Conservation (phyloP, 768 basidiomycete genomes). For the Russula earlei region DNA sequence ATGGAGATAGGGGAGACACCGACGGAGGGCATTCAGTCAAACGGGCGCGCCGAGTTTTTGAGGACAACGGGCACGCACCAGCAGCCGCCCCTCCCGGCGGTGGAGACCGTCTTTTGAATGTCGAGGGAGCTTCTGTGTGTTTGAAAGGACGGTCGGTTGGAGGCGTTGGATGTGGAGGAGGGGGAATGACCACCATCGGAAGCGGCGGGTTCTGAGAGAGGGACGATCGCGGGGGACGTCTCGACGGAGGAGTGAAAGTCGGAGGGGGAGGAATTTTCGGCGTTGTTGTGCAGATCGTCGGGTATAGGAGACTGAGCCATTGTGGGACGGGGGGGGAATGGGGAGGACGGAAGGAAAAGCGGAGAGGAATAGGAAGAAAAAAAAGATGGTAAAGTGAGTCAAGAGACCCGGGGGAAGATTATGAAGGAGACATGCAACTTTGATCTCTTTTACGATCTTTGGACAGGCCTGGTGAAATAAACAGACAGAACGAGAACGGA, state of each 20-base stretch:
- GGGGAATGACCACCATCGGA: constrained; percentile 16
- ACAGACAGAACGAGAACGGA: constrained; percentile 13
- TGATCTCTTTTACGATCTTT: constrained; percentile 20
- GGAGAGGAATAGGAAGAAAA: not conserved
- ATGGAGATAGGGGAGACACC: not conserved
- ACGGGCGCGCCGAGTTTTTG: not conserved
- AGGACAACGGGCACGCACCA: constrained; percentile 9
- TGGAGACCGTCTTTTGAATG: constrained; percentile 13
- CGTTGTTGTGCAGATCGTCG: constrained; percentile 10
- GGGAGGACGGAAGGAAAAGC: not conserved
- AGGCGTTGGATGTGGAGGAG: constrained; percentile 1
- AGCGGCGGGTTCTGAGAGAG: constrained; percentile 3
- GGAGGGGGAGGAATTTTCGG: constrained; percentile 16
- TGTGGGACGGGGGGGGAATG: not conserved
- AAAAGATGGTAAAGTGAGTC: constrained; percentile 2
- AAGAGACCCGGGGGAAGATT: constrained; percentile 8
- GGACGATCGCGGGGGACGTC: constrained; percentile 15
- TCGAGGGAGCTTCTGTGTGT: constrained; percentile 17
- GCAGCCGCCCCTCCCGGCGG: constrained; percentile 18
- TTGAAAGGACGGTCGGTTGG: constrained; percentile 7
- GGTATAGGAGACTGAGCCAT: constrained; percentile 17
- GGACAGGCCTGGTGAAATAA: constrained; percentile 16
- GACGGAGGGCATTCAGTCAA: not conserved
- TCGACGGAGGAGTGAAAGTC: constrained; percentile 19
- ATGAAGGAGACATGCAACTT: constrained; percentile 17